Conservation (phyloP, 2,329 filamentous ascomycete genomes). For the Aspergillus vadensis region DNA sequence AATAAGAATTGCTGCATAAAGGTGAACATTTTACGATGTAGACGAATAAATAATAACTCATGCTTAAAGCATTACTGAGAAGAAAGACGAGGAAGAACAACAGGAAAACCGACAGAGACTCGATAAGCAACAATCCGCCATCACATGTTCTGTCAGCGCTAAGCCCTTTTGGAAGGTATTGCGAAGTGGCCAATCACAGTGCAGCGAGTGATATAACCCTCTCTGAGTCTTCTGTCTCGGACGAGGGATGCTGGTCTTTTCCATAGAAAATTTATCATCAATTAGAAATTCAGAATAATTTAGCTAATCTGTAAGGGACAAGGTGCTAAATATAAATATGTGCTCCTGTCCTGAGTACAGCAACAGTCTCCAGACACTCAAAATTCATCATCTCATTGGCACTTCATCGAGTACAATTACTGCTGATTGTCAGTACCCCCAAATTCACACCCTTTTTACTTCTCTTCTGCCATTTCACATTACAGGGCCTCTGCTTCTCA, state of each 20-base stretch:
- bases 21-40: no score
- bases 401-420: no score
- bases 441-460: no score
- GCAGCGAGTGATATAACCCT: background rate
- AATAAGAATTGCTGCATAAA: no score
- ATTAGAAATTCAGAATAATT: background rate
- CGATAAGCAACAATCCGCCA: background rate
- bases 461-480: no score
- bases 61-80: background rate
- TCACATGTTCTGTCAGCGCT: background rate
- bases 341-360: no score
- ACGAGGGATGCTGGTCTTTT: background rate
- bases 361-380: no score
- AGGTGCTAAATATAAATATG: no score
- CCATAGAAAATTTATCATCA: background rate
- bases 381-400: no score
- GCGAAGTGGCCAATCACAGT: conserved; percentile 14
- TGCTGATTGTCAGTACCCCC: no score
- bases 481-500: background rate
- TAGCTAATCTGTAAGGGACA: no score
- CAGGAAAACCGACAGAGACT: background rate
- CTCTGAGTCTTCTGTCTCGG: background rate
- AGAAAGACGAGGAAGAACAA: background rate
- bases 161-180: conserved; percentile 18
- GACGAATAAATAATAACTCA: no score